phyloP scores from a whole-genome alignment of 495 filamentous ascomycete genomes.

The Hyphodiscus hymeniophilus region DNA sequence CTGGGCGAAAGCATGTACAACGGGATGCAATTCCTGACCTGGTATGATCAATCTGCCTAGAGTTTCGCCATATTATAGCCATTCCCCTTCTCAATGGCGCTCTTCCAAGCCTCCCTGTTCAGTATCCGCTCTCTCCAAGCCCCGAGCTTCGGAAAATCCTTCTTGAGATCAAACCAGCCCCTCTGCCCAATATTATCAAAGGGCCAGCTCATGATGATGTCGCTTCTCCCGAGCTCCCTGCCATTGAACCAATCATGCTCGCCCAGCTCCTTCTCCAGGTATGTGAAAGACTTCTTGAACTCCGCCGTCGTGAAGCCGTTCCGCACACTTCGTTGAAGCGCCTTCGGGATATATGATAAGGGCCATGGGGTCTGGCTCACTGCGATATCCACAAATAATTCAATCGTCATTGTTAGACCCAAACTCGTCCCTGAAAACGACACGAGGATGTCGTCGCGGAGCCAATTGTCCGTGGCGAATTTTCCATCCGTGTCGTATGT shows the following conservation, averaged over 20 bases:
- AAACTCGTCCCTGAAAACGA: conserved; percentile 15
- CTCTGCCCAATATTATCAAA: conserved; percentile 8
- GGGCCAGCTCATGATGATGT: conserved; percentile 18
- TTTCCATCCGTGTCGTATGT: conserved; percentile 14
- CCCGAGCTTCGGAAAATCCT: conserved; percentile 13
- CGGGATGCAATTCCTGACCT: too few species aligned
- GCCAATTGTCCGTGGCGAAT: conserved; percentile 5
- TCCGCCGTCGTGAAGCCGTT: conserved; percentile 8
- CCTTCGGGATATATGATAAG: conserved; percentile 1
- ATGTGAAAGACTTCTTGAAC: conserved; percentile 12
- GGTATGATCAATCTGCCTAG: too few species aligned
- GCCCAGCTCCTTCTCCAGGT: conserved; percentile 11
- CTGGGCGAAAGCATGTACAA: too few species aligned
- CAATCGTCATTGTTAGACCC: not conserved
- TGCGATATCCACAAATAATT: conserved; percentile 7
- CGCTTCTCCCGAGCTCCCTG: conserved; percentile 10
- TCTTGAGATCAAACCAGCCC: conserved; percentile 11
- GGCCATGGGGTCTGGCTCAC: conserved; percentile 13
- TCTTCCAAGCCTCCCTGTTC: conserved; percentile 17
- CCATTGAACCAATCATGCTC: conserved; percentile 20
- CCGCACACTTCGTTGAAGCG: not conserved
- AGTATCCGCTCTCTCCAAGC: conserved; percentile 16
- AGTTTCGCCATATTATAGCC: conserved; percentile 8
- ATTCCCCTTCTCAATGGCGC: conserved; percentile 19
- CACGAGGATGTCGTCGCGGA: conserved; percentile 14